Evolutionary conservation across 441 rosid species (phyloP), one percentile per base, ranked within the genome.

Genomic region (Pelargonium citronellum): DNA sequence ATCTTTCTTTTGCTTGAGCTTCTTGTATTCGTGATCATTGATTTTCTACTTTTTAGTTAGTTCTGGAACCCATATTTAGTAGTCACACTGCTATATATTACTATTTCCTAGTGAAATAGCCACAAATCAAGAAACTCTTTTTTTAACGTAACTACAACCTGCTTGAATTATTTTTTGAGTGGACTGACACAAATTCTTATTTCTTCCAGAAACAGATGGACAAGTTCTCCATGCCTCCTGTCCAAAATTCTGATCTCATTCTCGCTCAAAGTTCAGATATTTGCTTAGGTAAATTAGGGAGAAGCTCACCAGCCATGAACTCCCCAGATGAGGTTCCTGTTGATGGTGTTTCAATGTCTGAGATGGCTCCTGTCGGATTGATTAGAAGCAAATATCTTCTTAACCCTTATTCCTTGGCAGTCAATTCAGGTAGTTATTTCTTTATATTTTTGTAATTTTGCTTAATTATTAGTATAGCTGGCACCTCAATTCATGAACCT

Each of bases 381-480:
- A 71, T 67, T 41, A 69, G 78, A 76, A 79, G 74, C 71, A 84
- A 81, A 67, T 79, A 79, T 73, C 69, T 71, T 60, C 30, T 83
- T 4, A 67, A 78, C 58, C 77, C 83, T 63, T 76, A 81, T 81
- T 72, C 85, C 68, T 84, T 81, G 75, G 72, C 76, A 2, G 84
- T 83, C 51, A 83, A 78, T 72, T 75, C 91, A 77, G 88, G 86
- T 85, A 77, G 44, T 12, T 64, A 55, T 60, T 62, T 66, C 24
- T 12, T 37, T 16, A 37, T 75, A 10, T 27, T 71, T 22, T 24
- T 8, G 34, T 11, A 44, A n/a, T 12, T 17, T 58, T 49, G 37
- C 27, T 15, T 9, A 67, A 55, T 27, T 72, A 49, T 63, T n/a
- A 6, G 39, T 53, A 51, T 12, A 51, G 39, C 60, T 71, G 34